Evolutionary conservation across 768 basidiomycete species (phyloP).

Genomic region (Tubosaeta sp.): DNA sequence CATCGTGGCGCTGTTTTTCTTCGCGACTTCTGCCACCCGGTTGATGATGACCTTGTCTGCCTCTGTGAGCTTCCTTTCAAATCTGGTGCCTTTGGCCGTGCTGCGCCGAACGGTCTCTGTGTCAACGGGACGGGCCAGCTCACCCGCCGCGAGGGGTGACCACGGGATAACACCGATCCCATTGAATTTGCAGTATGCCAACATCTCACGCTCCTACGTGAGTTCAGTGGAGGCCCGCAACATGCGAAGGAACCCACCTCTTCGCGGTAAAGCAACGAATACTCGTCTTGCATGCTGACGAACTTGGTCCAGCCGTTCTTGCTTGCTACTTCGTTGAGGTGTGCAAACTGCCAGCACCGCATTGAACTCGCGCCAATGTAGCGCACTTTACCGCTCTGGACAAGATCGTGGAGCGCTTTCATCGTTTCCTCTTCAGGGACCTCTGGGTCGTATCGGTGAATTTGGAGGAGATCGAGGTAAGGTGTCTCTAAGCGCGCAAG

Average conservation of each 20-base stretch:
- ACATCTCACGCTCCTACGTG: conserved; percentile 42
- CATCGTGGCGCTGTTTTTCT: conserved; percentile 33
- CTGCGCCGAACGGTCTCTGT: conserved; percentile 20
- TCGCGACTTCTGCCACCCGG: conserved; percentile 35
- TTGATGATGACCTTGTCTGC: conserved; percentile 34
- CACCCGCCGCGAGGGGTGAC: conserved; percentile 40
- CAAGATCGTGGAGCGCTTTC: conserved; percentile 48
- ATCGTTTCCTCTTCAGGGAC: conserved; percentile 43
- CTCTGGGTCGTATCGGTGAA: conserved; percentile 38
- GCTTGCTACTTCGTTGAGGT: conserved; percentile 42
- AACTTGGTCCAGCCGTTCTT: conserved; percentile 49
- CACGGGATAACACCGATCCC: conserved; percentile 55
- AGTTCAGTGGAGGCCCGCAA: background rate
- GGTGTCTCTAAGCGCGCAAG: conserved; percentile 34
- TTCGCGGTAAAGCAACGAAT: conserved; percentile 52
- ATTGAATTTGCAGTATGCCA: conserved; percentile 41
- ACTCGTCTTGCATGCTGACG: conserved; percentile 53
- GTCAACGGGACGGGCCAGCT: conserved; percentile 36
- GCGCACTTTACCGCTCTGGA: conserved; percentile 44
- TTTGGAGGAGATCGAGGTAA: conserved; percentile 41
- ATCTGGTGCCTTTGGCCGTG: conserved; percentile 14
- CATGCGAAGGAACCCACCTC: conserved; percentile 31
- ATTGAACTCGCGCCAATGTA: conserved; percentile 50
- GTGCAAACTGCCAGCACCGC: conserved; percentile 43
- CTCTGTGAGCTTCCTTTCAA: conserved; percentile 24